Conservation (phyloP, 805 yeast genomes). For the Lachancea thermotolerans region DNA sequence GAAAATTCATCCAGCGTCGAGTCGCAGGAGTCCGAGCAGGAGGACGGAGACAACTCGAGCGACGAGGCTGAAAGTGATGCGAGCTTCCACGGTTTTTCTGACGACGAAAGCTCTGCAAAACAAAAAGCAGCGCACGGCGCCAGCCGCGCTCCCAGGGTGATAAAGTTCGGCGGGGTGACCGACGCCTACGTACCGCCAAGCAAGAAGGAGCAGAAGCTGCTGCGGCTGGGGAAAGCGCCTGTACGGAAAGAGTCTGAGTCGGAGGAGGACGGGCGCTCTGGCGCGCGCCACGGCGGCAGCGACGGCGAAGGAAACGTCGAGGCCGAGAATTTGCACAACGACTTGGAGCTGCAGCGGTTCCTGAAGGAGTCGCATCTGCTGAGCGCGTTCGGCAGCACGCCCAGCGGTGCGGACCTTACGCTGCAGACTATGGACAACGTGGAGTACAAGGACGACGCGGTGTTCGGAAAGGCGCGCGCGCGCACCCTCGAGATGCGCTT, state of each 20-base stretch:
- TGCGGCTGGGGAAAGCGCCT: conserved; percentile 58
- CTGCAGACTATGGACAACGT: conserved; percentile 47
- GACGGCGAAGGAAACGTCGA: conserved; percentile 17
- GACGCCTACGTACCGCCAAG: conserved; percentile 28
- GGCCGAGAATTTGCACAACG: conserved; percentile 56
- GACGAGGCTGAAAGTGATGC: conserved; percentile 15
- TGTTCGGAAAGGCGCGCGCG: conserved; percentile 63
- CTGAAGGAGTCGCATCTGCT: conserved; percentile 65
- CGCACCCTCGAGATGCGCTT: conserved; percentile 58
- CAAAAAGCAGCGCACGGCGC: conserved; percentile 1
- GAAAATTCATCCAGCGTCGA: background rate
- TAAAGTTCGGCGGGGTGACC: conserved; percentile 23
- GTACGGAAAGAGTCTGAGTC: background rate
- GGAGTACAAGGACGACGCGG: conserved; percentile 37
- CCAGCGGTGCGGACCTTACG: conserved; percentile 64
- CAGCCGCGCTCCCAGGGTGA: conserved; percentile 10
- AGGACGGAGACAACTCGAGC: conserved; percentile 13
- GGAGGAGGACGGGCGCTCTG: no score
- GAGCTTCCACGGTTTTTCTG: conserved; percentile 7
- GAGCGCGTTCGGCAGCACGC: conserved; percentile 29
- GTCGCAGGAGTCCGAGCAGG: conserved; percentile 13
- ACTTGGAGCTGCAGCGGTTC: conserved; percentile 64
- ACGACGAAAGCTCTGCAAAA: background rate
- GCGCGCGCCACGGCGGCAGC: no score
- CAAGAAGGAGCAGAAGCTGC: conserved; percentile 44